Evolutionary conservation across 2,329 filamentous ascomycete genomes (phyloP).

Genomic region (Aspergillus bombycis): DNA sequence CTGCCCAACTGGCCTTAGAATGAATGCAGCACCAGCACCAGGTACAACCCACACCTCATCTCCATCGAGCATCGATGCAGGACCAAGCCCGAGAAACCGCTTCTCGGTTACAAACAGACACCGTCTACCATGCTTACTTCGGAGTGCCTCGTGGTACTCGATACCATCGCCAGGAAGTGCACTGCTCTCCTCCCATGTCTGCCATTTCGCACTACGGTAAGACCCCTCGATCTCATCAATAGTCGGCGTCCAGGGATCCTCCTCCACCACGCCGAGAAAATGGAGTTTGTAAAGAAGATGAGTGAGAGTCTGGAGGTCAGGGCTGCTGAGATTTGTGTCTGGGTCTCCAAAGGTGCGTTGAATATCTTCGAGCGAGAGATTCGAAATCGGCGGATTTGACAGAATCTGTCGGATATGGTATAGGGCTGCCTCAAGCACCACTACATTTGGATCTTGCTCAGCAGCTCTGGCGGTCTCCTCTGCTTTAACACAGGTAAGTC

Average conservation of each 20-base stretch:
- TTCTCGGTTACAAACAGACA: constrained; percentile 8
- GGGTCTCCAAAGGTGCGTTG: background rate
- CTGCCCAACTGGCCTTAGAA: background rate
- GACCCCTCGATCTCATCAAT: constrained; percentile 3
- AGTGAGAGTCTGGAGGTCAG: constrained; percentile 3
- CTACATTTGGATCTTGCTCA: background rate
- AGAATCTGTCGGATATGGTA: constrained; percentile 1
- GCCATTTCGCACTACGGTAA: background rate
- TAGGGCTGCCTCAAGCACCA: constrained; percentile 1
- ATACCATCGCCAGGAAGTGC: background rate
- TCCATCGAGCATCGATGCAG: constrained; percentile 4
- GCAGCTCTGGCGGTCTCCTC: background rate
- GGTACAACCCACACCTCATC: constrained; percentile 9
- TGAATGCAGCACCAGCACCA: constrained; percentile 2
- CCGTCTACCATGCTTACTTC: constrained; percentile 5
- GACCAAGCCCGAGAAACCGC: constrained; percentile 6
- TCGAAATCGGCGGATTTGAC: background rate
- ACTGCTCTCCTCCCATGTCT: constrained; percentile 7
- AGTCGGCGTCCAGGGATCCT: constrained; percentile 2
- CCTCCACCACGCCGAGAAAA: constrained; percentile 2
- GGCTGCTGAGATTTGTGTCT: constrained; percentile 6
- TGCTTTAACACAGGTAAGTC: constrained; percentile 2
- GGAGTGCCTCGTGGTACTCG: background rate
- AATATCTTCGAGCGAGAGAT: background rate
- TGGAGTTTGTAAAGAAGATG: constrained; percentile 8